phyloP scores from a whole-genome alignment of 1,284 basidiomycete species.

The Heterobasidion irregulare region DNA sequence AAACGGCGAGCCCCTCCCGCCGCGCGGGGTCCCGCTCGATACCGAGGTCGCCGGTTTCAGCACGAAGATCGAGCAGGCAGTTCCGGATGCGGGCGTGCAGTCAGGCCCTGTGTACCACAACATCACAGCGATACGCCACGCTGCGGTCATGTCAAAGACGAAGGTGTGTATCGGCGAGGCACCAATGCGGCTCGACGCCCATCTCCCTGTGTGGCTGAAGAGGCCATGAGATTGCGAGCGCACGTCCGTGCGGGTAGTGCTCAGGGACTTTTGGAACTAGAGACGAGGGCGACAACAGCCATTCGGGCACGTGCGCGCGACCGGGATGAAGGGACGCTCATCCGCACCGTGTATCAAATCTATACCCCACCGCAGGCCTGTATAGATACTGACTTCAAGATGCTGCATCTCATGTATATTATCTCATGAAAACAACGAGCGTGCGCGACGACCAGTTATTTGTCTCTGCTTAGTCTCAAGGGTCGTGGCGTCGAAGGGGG shows the following conservation, averaged over 20 bases:
- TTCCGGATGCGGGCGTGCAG: constrained; percentile 8
- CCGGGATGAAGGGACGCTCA: too few relatives aligned
- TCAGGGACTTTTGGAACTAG: not conserved
- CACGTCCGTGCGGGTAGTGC: too few relatives aligned
- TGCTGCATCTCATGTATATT: too few relatives aligned
- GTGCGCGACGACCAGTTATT: too few relatives aligned
- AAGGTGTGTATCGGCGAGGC: constrained; percentile 33
- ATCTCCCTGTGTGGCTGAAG: constrained; percentile 23
- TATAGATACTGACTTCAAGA: too few relatives aligned
- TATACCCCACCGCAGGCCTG: too few relatives aligned
- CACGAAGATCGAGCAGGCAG: constrained; percentile 18
- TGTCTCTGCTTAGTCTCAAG: too few relatives aligned
- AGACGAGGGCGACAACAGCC: not conserved
- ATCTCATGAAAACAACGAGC: too few relatives aligned
- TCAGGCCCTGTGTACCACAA: constrained; percentile 7
- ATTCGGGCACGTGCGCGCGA: too few relatives aligned
- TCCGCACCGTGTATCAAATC: too few relatives aligned
- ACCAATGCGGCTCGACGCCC: constrained; percentile 24
- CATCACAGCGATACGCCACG: constrained; percentile 40
- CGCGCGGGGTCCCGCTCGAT: constrained; percentile 20
- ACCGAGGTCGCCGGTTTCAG: constrained; percentile 28
- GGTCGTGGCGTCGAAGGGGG: too few relatives aligned
- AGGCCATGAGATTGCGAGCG: not conserved
- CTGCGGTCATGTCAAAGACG: constrained; percentile 35
- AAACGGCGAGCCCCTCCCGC: constrained; percentile 27